Evolutionary conservation across 345 rosid species (phyloP).

Genomic region (Salix caprea): DNA sequence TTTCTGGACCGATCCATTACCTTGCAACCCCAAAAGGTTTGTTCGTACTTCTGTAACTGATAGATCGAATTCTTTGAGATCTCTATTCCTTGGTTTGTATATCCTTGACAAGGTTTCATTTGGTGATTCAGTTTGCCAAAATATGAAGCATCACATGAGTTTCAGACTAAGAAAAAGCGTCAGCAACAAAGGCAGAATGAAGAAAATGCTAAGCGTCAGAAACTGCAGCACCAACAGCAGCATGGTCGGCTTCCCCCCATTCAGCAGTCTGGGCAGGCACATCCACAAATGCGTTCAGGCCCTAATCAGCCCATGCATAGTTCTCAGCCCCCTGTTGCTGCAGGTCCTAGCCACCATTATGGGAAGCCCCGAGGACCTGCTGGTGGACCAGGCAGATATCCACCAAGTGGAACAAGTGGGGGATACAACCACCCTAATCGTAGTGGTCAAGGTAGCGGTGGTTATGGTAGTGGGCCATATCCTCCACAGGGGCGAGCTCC

Average conservation of each 20-base stretch:
- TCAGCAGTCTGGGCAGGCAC: conserved; percentile 81
- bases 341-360: conserved; percentile 70
- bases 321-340: conserved; percentile 66
- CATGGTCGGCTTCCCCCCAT: conserved; percentile 74
- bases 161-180: conserved; percentile 91
- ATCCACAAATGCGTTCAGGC: conserved; percentile 50
- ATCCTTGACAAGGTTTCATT: background rate
- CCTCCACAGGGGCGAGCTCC: conserved; percentile 80
- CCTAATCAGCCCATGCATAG: conserved; percentile 49
- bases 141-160: conserved; percentile 94
- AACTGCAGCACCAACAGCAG: conserved; percentile 74
- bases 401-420: conserved; percentile 55
- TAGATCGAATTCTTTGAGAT: background rate
- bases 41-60: background rate
- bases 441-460: conserved; percentile 54
- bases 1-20: conserved; percentile 93
- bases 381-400: conserved; percentile 68
- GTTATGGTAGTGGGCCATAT: conserved; percentile 68
- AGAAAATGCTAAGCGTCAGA: conserved; percentile 84
- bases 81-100: background rate
- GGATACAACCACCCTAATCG: conserved; percentile 50
- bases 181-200: conserved; percentile 89
- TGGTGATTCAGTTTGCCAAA: conserved; percentile 57
- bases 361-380: conserved; percentile 77
- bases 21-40: conserved; percentile 93